Conservation (phyloP, 2,329 filamentous ascomycete genomes). For the Colletotrichum tropicicola region DNA sequence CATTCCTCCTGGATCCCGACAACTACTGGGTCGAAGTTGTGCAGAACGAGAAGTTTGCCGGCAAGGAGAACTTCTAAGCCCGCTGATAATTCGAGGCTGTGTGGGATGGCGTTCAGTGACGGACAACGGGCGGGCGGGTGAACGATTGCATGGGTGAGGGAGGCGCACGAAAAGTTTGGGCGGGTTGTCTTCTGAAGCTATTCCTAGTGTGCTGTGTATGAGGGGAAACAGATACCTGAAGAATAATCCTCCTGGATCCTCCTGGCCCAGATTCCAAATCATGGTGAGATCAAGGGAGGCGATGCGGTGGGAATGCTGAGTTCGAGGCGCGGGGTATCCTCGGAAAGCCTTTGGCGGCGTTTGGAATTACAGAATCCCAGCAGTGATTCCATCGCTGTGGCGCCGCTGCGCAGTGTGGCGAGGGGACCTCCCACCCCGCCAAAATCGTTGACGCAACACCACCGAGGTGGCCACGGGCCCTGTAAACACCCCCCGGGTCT, state of each 20-base stretch:
- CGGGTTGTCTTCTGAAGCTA: slow-evolving; percentile 1
- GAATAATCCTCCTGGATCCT: no score
- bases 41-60: slow-evolving; percentile 77
- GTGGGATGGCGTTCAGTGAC: background rate
- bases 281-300: background rate
- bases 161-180: background rate
- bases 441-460: slow-evolving; percentile 30
- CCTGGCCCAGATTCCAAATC: no score
- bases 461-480: background rate
- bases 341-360: background rate
- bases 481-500: background rate
- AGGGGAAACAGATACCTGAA: background rate
- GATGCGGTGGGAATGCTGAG: background rate
- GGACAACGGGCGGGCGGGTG: background rate
- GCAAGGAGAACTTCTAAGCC: slow-evolving; percentile 60
- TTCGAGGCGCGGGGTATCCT: background rate
- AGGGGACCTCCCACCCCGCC: background rate
- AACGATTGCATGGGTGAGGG: background rate
- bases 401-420: slow-evolving; percentile 18
- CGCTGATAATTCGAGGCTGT: no score
- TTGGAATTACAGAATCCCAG: slow-evolving; percentile 21
- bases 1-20: slow-evolving; percentile 90
- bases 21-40: slow-evolving; percentile 84
- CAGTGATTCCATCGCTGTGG: slow-evolving; percentile 17
- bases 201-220: background rate